Percentiles rank a stretch among this genome's conserved stretches.
These are phyloP conservation scores for Thelonectria olida DNA, from an alignment of 2,329 filamentous ascomycete genomes.

Conservation along the genomic window DNA sequence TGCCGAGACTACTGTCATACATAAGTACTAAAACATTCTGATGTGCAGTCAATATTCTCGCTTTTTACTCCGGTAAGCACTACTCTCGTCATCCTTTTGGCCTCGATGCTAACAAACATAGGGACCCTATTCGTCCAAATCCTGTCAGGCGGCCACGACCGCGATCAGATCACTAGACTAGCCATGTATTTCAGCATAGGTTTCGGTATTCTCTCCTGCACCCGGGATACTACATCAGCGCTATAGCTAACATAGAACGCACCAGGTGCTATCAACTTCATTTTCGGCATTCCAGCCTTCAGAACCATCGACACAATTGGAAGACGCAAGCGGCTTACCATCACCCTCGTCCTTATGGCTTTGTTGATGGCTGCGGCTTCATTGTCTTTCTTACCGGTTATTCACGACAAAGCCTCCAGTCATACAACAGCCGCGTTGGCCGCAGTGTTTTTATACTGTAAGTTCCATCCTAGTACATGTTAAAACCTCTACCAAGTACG, in stretches of 20 bases:
- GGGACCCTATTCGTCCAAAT: conserved; percentile 1
- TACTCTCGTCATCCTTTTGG: rapidly evolving
- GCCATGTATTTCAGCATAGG: neutral
- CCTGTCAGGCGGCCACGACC: neutral
- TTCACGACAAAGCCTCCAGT: conserved; percentile 25
- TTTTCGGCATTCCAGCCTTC: conserved; percentile 51
- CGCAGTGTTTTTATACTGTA: conserved; percentile 48
- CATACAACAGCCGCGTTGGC: conserved; percentile 39
- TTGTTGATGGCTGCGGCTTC: conserved; percentile 51
- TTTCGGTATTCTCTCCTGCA: neutral
- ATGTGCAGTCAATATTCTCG: conserved; percentile 44
- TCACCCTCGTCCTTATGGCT: conserved; percentile 54
- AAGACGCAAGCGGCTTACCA: conserved; percentile 52
- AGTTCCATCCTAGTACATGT: no score
- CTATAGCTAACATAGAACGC: neutral
- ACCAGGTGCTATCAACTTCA: conserved; percentile 51
- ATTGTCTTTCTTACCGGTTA: conserved; percentile 38
- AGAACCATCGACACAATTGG: conserved; percentile 46
- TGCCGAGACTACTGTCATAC: neutral
- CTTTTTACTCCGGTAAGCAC: conserved; percentile 55
- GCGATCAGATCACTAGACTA: neutral
- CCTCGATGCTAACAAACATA: neutral
- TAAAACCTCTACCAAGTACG: neutral
- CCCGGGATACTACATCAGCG: neutral
- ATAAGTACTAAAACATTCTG: neutral